Conservation (phyloP, 2,329 filamentous ascomycete genomes). For the Rutstroemia sp. region DNA sequence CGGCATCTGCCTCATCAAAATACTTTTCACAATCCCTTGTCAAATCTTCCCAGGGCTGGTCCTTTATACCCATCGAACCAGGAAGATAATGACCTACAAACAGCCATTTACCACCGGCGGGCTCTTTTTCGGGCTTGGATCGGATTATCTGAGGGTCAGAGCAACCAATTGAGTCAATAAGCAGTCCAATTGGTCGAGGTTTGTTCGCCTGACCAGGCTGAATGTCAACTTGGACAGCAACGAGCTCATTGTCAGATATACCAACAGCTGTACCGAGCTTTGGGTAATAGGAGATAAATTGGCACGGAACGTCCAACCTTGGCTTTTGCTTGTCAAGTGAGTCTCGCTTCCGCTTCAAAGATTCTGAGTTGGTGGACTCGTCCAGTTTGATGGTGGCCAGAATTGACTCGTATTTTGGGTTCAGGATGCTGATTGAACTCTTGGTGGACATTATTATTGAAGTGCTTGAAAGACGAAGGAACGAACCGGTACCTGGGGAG, state of each 20-base stretch:
- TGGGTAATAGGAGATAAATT: constrained; percentile 53
- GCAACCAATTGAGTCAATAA: constrained; percentile 69
- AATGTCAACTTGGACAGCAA: constrained; percentile 63
- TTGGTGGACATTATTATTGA: constrained; percentile 56
- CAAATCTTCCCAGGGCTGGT: constrained; percentile 14
- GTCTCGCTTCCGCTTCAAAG: constrained; percentile 22
- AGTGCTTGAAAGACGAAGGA: constrained; percentile 59
- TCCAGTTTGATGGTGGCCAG: constrained; percentile 35
- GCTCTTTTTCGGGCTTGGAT: constrained; percentile 11
- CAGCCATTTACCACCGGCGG: constrained; percentile 5
- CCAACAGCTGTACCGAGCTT: constrained; percentile 61
- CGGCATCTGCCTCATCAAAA: constrained; percentile 30
- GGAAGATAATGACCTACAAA: constrained; percentile 24
- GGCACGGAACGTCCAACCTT: constrained; percentile 4
- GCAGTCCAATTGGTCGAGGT: constrained; percentile 50
- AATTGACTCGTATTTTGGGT: constrained; percentile 55
- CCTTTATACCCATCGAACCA: constrained; percentile 15
- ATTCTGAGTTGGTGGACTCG: constrained; percentile 9
- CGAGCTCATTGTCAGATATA: constrained; percentile 53
- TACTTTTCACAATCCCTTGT: constrained; percentile 30
- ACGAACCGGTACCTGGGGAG: constrained; percentile 48
- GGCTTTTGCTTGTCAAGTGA: constrained; percentile 10
- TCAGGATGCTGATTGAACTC: constrained; percentile 54
- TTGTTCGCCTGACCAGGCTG: constrained; percentile 49
- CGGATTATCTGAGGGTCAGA: constrained; percentile 39